A percentile compares a stretch with the other conserved stretches of the same genome.
Evolutionary conservation across 805 yeast species (phyloP).

Genomic region (Saturnispora halmiae): DNA sequence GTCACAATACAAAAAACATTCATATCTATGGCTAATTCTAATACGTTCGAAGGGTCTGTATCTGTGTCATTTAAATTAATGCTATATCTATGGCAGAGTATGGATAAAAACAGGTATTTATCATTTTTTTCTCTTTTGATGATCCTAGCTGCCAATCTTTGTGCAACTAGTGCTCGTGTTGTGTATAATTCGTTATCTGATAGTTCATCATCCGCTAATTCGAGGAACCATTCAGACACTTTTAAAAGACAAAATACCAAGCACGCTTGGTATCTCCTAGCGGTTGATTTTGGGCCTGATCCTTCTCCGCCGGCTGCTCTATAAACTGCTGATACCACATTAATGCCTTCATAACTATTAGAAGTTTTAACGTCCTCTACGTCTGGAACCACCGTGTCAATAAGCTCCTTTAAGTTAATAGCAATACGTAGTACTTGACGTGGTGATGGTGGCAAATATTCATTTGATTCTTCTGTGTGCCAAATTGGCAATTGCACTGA

Average conservation of each 20-base stretch:
- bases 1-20: slow-evolving; percentile 72
- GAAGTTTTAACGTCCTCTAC: slow-evolving; percentile 42
- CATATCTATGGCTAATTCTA: slow-evolving; percentile 80
- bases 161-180: slow-evolving; percentile 61
- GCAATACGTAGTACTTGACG: slow-evolving; percentile 64
- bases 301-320: slow-evolving; percentile 79
- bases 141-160: slow-evolving; percentile 57
- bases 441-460: slow-evolving; percentile 42
- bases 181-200: slow-evolving; percentile 57
- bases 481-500: slow-evolving; percentile 18
- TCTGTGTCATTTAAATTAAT: slow-evolving; percentile 57
- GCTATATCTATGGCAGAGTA: slow-evolving; percentile 68
- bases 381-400: slow-evolving; percentile 61
- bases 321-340: slow-evolving; percentile 50
- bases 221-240: slow-evolving; percentile 73
- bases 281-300: slow-evolving; percentile 45
- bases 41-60: slow-evolving; percentile 57
- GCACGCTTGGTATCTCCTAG: slow-evolving; percentile 56
- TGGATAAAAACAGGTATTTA: slow-evolving; percentile 56
- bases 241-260: slow-evolving; percentile 62
- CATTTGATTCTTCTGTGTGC: slow-evolving; percentile 27
- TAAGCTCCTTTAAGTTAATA: slow-evolving; percentile 59
- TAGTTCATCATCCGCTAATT: slow-evolving; percentile 48
- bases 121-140: slow-evolving; percentile 56
- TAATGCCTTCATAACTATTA: slow-evolving; percentile 41